These are phyloP conservation scores for Papiliotrema laurentii DNA, from an alignment of 1,284 basidiomycete genomes.

Conservation along the genomic window DNA sequence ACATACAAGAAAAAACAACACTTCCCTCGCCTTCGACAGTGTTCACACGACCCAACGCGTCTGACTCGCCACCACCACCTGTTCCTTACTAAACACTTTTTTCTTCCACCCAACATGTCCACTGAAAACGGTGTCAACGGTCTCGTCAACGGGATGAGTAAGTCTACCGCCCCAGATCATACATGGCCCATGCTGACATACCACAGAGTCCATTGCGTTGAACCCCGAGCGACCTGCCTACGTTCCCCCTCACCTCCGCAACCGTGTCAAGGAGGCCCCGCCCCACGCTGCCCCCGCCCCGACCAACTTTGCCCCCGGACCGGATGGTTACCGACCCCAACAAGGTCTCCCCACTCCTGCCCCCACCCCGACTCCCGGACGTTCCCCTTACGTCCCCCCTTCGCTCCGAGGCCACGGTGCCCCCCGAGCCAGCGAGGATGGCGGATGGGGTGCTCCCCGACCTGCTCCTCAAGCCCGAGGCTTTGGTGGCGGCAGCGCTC, in stretches of 20 bases:
- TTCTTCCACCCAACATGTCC: too few relatives aligned
- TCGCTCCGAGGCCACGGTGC: slow-evolving; percentile 41
- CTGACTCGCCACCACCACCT: too few relatives aligned
- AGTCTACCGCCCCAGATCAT: too few relatives aligned
- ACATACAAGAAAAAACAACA: too few relatives aligned
- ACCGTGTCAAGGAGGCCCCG: too few relatives aligned
- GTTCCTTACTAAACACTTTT: too few relatives aligned
- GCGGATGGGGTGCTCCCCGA: slow-evolving; percentile 54
- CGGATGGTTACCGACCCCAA: slow-evolving; percentile 32
- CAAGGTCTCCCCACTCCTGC: slow-evolving; percentile 43
- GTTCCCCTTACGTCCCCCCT: slow-evolving; percentile 57
- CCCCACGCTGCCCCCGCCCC: slow-evolving; percentile 33
- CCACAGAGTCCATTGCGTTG: slow-evolving; percentile 28
- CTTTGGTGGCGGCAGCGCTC: slow-evolving; percentile 52
- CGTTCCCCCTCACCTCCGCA: slow-evolving; percentile 84
- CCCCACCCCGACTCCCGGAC: slow-evolving; percentile 41
- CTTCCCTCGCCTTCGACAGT: too few relatives aligned
- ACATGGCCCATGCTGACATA: too few relatives aligned
- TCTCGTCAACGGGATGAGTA: too few relatives aligned
- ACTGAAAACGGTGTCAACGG: too few relatives aligned
- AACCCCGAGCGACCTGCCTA: slow-evolving; percentile 72
- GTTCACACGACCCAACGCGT: too few relatives aligned
- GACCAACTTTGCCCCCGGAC: slow-evolving; percentile 16
- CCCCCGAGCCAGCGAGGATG: slow-evolving; percentile 44
- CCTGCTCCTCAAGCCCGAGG: slow-evolving; percentile 46